Evolutionary conservation across 768 basidiomycete genomes (phyloP).

Genomic region (Lepiota venenata): DNA sequence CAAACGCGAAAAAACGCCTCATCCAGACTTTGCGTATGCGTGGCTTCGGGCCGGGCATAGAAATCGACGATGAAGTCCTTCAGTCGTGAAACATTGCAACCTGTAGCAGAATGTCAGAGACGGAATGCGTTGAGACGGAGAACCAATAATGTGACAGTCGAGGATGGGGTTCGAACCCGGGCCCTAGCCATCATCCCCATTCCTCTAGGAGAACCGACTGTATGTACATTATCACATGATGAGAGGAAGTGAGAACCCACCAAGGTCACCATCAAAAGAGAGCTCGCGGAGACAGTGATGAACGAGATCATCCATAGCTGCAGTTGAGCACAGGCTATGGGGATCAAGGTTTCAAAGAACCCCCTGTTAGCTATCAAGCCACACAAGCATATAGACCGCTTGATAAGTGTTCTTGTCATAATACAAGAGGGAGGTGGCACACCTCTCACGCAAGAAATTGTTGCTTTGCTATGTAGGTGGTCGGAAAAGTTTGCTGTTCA

Average conservation of each 20-base stretch:
- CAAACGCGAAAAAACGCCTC: slow-evolving; percentile 73
- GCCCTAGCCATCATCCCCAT: not conserved
- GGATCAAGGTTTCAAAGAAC: not conserved
- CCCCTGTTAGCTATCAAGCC: not conserved
- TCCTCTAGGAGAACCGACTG: too few relatives aligned
- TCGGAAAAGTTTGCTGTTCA: slow-evolving; percentile 1
- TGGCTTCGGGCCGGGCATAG: slow-evolving; percentile 42
- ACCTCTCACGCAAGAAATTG: not conserved
- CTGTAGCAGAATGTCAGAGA: slow-evolving; percentile 34
- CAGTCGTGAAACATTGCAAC: slow-evolving; percentile 71
- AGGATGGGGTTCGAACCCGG: slow-evolving; percentile 8
- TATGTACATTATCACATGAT: slow-evolving; percentile 26
- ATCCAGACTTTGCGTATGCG: slow-evolving; percentile 58
- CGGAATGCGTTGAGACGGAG: not conserved
- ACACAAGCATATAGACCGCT: too few relatives aligned
- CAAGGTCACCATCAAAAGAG: slow-evolving; percentile 87
- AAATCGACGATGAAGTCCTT: slow-evolving; percentile 68
- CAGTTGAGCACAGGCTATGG: not conserved
- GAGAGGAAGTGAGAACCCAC: slow-evolving; percentile 49
- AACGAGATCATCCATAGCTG: slow-evolving; percentile 77
- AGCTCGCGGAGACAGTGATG: slow-evolving; percentile 84
- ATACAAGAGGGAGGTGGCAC: not conserved
- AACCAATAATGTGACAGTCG: too few relatives aligned
- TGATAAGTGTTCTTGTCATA: too few relatives aligned
- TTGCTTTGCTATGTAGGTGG: not conserved